Evolutionary conservation across 176 grass and related monocot species (phyloP).

Genomic region (Rhynchospora breviuscula): DNA sequence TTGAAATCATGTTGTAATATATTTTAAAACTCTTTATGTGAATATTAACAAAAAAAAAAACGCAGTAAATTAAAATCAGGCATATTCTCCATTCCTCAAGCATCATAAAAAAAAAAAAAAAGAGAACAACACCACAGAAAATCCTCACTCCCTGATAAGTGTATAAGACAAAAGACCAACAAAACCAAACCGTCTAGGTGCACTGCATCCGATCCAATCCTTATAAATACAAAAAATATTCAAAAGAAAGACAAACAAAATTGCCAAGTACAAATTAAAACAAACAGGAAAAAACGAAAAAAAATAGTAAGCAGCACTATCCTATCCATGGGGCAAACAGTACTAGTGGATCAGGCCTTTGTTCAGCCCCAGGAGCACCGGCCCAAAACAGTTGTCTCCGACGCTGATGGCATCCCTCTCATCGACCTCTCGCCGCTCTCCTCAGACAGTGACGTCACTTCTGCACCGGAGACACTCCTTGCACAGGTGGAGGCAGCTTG

Average conservation of each 20-base stretch:
- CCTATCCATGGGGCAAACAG: slow-evolving; percentile 38
- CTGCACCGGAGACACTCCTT: slow-evolving; percentile 24
- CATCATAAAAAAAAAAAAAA: not conserved
- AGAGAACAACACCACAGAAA: not conserved
- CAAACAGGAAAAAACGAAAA: not conserved
- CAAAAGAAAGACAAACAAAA: not conserved
- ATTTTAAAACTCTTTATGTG: not conserved
- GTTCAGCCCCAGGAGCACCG: slow-evolving; percentile 80
- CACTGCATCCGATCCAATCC: not conserved
- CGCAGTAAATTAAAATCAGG: not conserved
- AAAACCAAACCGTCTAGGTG: not conserved
- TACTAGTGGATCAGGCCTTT: slow-evolving; percentile 56
- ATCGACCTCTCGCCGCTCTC: slow-evolving; percentile 64
- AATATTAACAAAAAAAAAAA: not conserved
- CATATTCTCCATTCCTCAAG: not conserved
- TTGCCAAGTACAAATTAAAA: too few relatives aligned
- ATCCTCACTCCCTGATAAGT: not conserved
- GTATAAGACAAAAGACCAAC: not conserved
- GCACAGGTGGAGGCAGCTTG: slow-evolving; percentile 57
- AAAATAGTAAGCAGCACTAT: not conserved
- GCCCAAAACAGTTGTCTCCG: slow-evolving; percentile 27
- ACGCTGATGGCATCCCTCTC: slow-evolving; percentile 50
- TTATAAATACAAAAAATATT: not conserved
- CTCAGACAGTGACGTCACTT: not conserved
- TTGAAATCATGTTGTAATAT: not conserved